Evolutionary conservation across 2,329 filamentous ascomycete species (phyloP), one percentile per base, ranked within the genome.

Genomic region (Didymella arachidicola): DNA sequence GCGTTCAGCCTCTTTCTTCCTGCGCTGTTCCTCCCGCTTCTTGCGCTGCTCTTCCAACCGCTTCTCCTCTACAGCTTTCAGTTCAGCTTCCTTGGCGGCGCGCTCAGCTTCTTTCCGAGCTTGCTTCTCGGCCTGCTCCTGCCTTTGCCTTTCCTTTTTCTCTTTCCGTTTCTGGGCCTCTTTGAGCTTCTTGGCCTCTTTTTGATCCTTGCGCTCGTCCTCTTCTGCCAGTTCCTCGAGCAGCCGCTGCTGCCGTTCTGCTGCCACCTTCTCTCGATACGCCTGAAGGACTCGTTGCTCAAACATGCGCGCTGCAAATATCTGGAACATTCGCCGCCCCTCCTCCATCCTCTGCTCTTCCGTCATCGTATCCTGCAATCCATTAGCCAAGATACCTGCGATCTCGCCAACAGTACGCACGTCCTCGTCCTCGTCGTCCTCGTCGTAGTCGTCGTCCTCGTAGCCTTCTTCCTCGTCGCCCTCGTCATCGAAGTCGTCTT

Each of bases 261-360:
- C 88, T 18, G 95, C 92, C 3, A 99, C 94, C 77, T 97, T 97
- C 80, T 98, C 94, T 77, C 93, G 91, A 79, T 99, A 99, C n/a
- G 95, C 95, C 41, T 91, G 94, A 59, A 99, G 84, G 22, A 99
- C 95, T 63, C 95, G 86, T 77, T 99, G 95, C 80, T 99, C 95
- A 77, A 99, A 99, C 95, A 99, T 99, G 63, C 95, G 89, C 57
- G 95, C 95, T 61, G 95, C 95, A 78, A 99, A 99, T 77, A 99
- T 98, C 77, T 99, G 95, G 76, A 99, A 99, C 95, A 99, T 99
- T 68, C 94, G 86, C 56, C 95, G 88, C 61, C 95, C 95, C 82
- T 99, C 95, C 77, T 98, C 93, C 95, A 99, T 98, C 61, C 95
- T 91, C 82, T 98, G 93, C 80, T 97, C 92, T 81, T 98, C 94